Conservation (phyloP, 2,329 filamentous ascomycete species). For the Exophiala sp. region DNA sequence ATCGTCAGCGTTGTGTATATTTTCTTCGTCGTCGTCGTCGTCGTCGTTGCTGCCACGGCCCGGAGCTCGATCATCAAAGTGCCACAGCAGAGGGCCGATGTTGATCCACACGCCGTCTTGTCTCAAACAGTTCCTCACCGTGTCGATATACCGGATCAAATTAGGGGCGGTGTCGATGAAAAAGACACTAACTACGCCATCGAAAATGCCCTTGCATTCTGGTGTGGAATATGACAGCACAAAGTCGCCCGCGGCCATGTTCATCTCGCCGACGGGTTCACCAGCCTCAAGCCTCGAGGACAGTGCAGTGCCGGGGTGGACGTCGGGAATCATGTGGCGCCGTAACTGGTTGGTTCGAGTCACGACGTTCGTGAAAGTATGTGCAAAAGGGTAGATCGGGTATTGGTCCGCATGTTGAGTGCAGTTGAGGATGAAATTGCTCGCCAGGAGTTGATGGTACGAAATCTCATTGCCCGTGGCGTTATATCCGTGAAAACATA, state of each 20-base stretch:
- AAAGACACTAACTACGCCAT: slow-evolving; percentile 84
- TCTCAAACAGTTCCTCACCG: slow-evolving; percentile 70
- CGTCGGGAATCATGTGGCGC: slow-evolving; percentile 69
- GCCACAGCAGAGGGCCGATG: slow-evolving; percentile 86
- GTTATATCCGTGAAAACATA: slow-evolving; percentile 65
- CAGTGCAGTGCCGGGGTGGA: slow-evolving; percentile 61
- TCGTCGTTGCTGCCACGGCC: slow-evolving; percentile 47
- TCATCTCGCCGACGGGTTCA: slow-evolving; percentile 61
- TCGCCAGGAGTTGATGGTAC: slow-evolving; percentile 90
- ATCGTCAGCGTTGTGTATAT: slow-evolving; percentile 37
- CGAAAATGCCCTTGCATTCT: slow-evolving; percentile 58
- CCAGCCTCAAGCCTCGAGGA: slow-evolving; percentile 28
- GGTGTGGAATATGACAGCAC: slow-evolving; percentile 68
- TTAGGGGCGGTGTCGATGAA: slow-evolving; percentile 98
- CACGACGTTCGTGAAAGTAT: slow-evolving; percentile 80
- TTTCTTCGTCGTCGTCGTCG: slow-evolving; percentile 34
- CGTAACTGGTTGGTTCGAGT: slow-evolving; percentile 68
- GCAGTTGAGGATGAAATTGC: slow-evolving; percentile 52
- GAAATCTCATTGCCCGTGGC: slow-evolving; percentile 93
- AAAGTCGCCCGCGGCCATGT: slow-evolving; percentile 91
- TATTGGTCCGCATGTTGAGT: slow-evolving; percentile 58
- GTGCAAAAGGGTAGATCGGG: slow-evolving; percentile 75
- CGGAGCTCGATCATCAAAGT: slow-evolving; percentile 73
- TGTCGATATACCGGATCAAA: slow-evolving; percentile 79
- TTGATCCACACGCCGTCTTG: slow-evolving; percentile 80